Conservation (phyloP, 192 early-diverging fungal genomes). For the Coemansia sp. region DNA sequence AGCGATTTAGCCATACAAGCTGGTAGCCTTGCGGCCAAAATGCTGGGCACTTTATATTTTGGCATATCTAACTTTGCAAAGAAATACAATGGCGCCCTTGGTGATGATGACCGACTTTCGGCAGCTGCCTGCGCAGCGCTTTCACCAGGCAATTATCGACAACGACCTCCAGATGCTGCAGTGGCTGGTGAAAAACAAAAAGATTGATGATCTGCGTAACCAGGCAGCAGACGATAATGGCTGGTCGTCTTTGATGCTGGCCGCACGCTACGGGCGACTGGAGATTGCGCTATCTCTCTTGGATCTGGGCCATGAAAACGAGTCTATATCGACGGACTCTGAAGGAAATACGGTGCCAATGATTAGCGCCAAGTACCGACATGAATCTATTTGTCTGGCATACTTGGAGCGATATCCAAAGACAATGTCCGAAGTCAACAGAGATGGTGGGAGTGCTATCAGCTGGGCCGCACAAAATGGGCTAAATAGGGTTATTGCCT, state of each 20-base stretch:
- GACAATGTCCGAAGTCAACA: conserved; percentile 47
- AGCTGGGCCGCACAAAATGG: conserved; percentile 49
- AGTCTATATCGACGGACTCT: conserved; percentile 33
- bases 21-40: background rate
- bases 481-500: conserved; percentile 32
- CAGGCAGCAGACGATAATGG: conserved; percentile 27
- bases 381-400: conserved; percentile 36
- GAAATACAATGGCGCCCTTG: conserved; percentile 10
- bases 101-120: conserved; percentile 41
- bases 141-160: conserved; percentile 40
- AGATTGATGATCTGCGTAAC: conserved; percentile 43
- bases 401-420: conserved; percentile 41
- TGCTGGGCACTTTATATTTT: background rate
- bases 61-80: background rate
- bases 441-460: conserved; percentile 46
- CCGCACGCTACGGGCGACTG: conserved; percentile 35
- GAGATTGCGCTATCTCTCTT: conserved; percentile 39
- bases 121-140: conserved; percentile 31
- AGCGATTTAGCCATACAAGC: background rate
- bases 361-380: conserved; percentile 44
- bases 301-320: conserved; percentile 42
- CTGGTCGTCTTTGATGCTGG: conserved; percentile 53
- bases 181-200: conserved; percentile 38
- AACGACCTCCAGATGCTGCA: conserved; percentile 39
- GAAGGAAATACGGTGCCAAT: conserved; percentile 48